Percentiles rank a stretch among this genome's conserved stretches.
Conservation (phyloP, 129 eudicot species). For the Pulicaria dysenterica region DNA sequence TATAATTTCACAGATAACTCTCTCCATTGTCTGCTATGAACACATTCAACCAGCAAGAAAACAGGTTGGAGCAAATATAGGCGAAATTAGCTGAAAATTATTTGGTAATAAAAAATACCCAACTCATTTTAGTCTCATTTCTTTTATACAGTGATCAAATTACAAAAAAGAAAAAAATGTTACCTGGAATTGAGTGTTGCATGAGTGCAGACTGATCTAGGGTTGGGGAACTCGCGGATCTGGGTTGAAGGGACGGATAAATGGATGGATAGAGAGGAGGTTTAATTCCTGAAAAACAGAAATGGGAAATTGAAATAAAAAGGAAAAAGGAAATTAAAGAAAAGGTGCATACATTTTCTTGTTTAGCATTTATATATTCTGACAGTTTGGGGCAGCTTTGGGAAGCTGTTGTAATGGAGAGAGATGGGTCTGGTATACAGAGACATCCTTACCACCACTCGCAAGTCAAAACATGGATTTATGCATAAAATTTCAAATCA, state of each 20-base stretch:
- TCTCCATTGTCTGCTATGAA: constrained; percentile 18
- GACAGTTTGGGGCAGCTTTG: constrained; percentile 44
- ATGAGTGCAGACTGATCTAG: constrained; percentile 35
- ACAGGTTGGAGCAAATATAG: constrained; percentile 8
- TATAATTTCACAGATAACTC: constrained; percentile 9
- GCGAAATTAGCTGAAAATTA: constrained; percentile 19
- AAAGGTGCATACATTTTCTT: constrained; percentile 34
- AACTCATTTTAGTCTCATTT: constrained; percentile 7
- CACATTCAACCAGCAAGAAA: constrained; percentile 8
- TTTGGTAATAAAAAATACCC: not conserved
- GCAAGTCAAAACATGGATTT: constrained; percentile 42
- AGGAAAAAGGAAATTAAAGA: constrained; percentile 23
- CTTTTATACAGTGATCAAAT: not conserved
- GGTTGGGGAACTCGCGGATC: constrained; percentile 37
- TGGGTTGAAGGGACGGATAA: constrained; percentile 35
- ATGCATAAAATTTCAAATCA: constrained; percentile 10
- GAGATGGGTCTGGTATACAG: constrained; percentile 24
- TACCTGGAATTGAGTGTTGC: constrained; percentile 44
- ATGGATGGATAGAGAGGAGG: constrained; percentile 17
- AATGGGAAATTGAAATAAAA: constrained; percentile 26
- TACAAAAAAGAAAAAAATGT: not conserved
- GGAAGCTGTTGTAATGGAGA: constrained; percentile 30
- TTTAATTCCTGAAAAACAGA: constrained; percentile 34
- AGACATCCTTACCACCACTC: constrained; percentile 52
- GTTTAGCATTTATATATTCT: constrained; percentile 52